These are phyloP conservation scores for Chlamydomonas eustigma DNA, from an alignment of 139 green algal genomes.

Conservation along the genomic window DNA sequence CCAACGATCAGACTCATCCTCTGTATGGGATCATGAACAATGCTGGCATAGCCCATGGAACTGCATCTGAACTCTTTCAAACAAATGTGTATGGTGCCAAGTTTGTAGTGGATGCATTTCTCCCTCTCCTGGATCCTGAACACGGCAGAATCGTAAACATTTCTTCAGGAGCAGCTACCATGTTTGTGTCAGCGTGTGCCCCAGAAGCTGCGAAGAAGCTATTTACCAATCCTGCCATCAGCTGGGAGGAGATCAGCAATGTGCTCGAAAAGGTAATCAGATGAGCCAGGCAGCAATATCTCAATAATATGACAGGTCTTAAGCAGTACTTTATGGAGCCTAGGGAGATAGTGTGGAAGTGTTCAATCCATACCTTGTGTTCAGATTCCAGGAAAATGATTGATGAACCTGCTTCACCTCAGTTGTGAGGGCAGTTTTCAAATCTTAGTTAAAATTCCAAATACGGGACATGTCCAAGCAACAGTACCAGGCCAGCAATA, in stretches of 20 bases:
- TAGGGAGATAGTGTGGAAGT: too few species aligned
- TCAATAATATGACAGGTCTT: too few species aligned
- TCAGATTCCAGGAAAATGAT: too few species aligned
- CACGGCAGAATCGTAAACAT: constrained; percentile 10
- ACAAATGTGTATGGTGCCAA: constrained; percentile 7
- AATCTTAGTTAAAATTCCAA: too few species aligned
- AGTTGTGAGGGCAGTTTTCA: too few species aligned
- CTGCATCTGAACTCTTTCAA: not conserved
- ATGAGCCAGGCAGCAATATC: not conserved
- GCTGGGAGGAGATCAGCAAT: not conserved
- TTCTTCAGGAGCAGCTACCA: not conserved
- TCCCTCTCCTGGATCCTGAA: constrained; percentile 4
- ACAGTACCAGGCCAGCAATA: too few species aligned
- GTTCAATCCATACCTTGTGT: too few species aligned
- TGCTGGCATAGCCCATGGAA: not conserved
- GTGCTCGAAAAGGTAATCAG: not conserved
- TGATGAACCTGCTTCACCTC: too few species aligned
- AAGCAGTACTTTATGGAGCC: too few species aligned
- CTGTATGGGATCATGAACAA: constrained; percentile 18
- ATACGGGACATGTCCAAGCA: too few species aligned
- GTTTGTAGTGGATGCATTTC: not conserved
- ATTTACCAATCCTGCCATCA: not conserved
- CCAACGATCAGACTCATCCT: not conserved
- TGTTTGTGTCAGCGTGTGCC: not conserved
- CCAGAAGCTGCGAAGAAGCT: not conserved